A percentile compares a stretch with the other conserved stretches of the same genome.
Conservation (phyloP, 1,284 basidiomycete genomes). For the Tetrapyrgos nigripes region DNA sequence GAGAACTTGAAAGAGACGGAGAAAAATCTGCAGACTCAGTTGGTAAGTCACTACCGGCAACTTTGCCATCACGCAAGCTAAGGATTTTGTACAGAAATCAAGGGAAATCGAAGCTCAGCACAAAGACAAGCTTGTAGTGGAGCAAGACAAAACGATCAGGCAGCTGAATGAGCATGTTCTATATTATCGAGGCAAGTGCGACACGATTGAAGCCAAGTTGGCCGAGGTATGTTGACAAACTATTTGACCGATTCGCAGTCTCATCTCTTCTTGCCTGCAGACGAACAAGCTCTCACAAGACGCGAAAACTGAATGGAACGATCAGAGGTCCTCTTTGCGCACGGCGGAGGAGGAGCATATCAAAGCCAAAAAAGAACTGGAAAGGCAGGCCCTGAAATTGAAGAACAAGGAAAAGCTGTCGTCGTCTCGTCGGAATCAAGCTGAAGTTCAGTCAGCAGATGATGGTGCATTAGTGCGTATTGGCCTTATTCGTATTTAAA, state of each 20-base stretch:
- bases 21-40: constrained; percentile 58
- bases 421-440: constrained; percentile 10
- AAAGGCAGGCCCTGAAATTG: constrained; percentile 51
- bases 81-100: constrained; percentile 3
- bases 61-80: background rate
- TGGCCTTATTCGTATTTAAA: background rate
- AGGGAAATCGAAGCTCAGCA: background rate
- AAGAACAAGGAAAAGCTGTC: constrained; percentile 48
- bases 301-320: constrained; percentile 32
- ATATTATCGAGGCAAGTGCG: constrained; percentile 1
- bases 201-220: constrained; percentile 6
- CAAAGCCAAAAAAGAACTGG: constrained; percentile 58
- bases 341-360: constrained; percentile 53
- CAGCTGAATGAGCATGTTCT: background rate
- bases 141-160: background rate
- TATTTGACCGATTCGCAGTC: constrained; percentile 20
- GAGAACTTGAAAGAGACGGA: constrained; percentile 77
- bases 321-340: constrained; percentile 44
- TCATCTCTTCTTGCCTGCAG: constrained; percentile 16
- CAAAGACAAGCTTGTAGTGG: background rate
- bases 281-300: constrained; percentile 31
- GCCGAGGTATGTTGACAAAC: background rate
- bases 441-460: constrained; percentile 8
- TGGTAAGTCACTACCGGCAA: constrained; percentile 48
- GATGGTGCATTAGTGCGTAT: constrained; percentile 7